A percentile compares a stretch with the other conserved stretches of the same genome.
Conservation (phyloP, 257 asterid species). For the Solanum tacnaense region DNA sequence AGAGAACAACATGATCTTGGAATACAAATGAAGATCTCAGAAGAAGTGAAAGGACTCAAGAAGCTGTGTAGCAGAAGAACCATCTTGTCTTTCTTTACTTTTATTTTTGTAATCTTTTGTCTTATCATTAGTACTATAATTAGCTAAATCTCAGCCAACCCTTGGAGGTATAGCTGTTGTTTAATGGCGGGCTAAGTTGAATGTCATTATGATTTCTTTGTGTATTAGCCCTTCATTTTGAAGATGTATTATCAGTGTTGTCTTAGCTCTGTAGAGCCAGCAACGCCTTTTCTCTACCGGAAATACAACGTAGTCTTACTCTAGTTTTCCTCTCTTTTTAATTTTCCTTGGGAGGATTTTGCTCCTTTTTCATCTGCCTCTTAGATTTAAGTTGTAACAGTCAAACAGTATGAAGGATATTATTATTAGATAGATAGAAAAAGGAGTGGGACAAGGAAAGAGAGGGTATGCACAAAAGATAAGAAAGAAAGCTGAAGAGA, state of each 20-base stretch:
- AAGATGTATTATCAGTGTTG: neutral
- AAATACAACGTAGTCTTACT: neutral
- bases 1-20: conserved; percentile 97
- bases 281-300: neutral
- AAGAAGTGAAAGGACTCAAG: neutral
- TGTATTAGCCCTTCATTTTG: neutral
- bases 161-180: neutral
- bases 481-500: neutral
- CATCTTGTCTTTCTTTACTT: neutral
- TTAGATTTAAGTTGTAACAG: neutral
- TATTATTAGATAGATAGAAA: neutral
- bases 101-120: neutral
- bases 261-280: neutral
- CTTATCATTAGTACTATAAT: neutral
- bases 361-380: neutral
- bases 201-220: neutral
- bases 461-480: neutral
- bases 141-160: neutral
- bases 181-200: neutral
- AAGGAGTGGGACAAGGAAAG: neutral
- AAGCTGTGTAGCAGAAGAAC: neutral
- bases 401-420: neutral
- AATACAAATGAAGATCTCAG: conserved; percentile 55
- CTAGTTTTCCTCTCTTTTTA: neutral
- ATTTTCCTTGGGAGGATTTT: neutral